A percentile compares a stretch with the other conserved stretches of the same genome.
These are phyloP conservation scores for Colletotrichum horii DNA, from an alignment of 2,329 filamentous ascomycete genomes.

Conservation along the genomic window DNA sequence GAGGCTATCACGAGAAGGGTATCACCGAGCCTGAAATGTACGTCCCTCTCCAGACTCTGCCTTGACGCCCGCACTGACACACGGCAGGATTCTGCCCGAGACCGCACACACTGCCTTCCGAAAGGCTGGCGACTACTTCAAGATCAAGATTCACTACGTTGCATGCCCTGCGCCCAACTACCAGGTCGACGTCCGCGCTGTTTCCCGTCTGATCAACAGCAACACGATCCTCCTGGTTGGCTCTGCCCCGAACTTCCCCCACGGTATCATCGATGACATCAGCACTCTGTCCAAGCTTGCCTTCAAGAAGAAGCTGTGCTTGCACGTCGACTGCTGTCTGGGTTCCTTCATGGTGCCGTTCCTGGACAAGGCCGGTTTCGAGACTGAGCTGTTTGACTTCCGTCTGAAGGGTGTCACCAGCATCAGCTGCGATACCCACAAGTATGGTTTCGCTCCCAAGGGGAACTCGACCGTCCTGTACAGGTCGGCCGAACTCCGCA, in stretches of 20 bases:
- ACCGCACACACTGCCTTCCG: conserved; percentile 96
- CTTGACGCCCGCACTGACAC: conserved; percentile 2
- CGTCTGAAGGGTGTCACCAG: conserved; percentile 90
- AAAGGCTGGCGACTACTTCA: conserved; percentile 95
- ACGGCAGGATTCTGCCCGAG: conserved; percentile 83
- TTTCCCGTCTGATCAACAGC: conserved; percentile 86
- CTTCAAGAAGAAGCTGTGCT: conserved; percentile 76
- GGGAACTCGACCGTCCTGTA: conserved; percentile 95
- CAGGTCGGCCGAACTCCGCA: conserved; percentile 77
- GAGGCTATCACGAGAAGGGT: conserved; percentile 83
- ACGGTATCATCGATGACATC: conserved; percentile 98
- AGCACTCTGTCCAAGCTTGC: conserved; percentile 83
- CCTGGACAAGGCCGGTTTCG: conserved; percentile 92
- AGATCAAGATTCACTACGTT: conserved; percentile 92
- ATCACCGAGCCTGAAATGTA: conserved; percentile 95
- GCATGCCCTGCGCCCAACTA: conserved; percentile 84
- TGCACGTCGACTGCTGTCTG: conserved; percentile 97
- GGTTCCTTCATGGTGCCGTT: conserved; percentile 95
- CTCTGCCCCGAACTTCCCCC: conserved; percentile 95
- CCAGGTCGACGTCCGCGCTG: conserved; percentile 80
- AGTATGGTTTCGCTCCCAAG: conserved; percentile 98
- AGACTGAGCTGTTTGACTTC: conserved; percentile 90
- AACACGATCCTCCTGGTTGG: conserved; percentile 95
- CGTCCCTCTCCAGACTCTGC: conserved; percentile 32
- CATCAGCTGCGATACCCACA: conserved; percentile 97